Conservation (phyloP, 495 filamentous ascomycete genomes). For the Platismatia glauca region DNA sequence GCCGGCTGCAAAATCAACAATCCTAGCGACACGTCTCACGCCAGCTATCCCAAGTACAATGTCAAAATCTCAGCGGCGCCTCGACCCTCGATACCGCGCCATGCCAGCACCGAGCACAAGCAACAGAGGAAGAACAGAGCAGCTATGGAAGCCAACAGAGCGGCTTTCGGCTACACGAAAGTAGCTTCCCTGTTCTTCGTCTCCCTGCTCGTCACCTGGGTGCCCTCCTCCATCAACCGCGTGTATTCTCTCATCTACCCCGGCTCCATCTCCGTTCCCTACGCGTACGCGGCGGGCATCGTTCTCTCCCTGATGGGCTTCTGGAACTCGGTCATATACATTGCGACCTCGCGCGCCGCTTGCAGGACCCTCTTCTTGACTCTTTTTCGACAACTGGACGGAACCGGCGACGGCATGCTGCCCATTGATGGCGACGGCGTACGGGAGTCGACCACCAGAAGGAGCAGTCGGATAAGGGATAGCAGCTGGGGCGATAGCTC, state of each 20-base stretch:
- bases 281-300: conserved; percentile 61
- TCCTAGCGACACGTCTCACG: neutral
- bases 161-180: conserved; percentile 69
- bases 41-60: conserved; percentile 9
- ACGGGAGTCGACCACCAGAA: neutral
- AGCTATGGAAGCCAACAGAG: conserved; percentile 27
- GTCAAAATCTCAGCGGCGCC: conserved; percentile 5
- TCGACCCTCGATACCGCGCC: conserved; percentile 11
- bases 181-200: conserved; percentile 78
- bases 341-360: conserved; percentile 45
- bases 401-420: neutral
- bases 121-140: conserved; percentile 23
- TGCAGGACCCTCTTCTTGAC: conserved; percentile 14
- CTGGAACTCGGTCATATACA: conserved; percentile 81
- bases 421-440: neutral
- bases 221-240: conserved; percentile 71
- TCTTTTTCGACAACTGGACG: neutral
- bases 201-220: conserved; percentile 75
- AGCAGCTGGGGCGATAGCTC: neutral
- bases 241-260: conserved; percentile 57
- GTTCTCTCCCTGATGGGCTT: conserved; percentile 81
- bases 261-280: conserved; percentile 43
- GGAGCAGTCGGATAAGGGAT: neutral
- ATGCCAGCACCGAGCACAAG: neutral
- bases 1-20: neutral